Evolutionary conservation across 352 stramenopile genomes (phyloP).

Genomic region (Elongisporangium anandrum): DNA sequence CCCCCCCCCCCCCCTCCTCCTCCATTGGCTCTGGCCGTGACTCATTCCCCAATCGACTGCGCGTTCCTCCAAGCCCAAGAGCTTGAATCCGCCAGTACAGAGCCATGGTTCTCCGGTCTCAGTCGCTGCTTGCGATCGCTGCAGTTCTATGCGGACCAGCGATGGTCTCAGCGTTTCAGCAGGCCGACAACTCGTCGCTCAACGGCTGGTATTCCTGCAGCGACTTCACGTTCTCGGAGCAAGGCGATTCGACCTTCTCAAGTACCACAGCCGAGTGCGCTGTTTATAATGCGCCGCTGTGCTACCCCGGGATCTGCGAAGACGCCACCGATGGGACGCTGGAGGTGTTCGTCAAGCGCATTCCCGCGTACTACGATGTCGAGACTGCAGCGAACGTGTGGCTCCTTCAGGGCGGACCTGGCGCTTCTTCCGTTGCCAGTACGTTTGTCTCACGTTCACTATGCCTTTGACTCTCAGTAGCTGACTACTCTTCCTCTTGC

Average conservation of each 20-base stretch:
- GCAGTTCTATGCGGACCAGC: too few relatives aligned
- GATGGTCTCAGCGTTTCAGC: too few relatives aligned
- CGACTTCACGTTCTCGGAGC: slow-evolving; percentile 18
- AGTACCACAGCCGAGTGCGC: slow-evolving; percentile 28
- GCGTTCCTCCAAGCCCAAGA: too few relatives aligned
- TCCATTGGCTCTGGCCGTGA: too few relatives aligned
- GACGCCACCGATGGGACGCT: slow-evolving; percentile 11
- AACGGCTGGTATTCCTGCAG: slow-evolving; percentile 28
- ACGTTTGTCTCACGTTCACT: slow-evolving; percentile 3
- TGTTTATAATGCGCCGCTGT: slow-evolving; percentile 21
- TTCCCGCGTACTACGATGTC: slow-evolving; percentile 9
- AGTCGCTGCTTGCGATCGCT: too few relatives aligned
- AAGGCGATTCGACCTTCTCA: slow-evolving; percentile 9
- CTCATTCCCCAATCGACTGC: too few relatives aligned
- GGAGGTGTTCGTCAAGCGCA: slow-evolving; percentile 39
- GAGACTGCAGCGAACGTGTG: slow-evolving; percentile 27
- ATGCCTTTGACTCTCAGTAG: neutral
- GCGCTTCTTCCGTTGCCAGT: slow-evolving; percentile 29
- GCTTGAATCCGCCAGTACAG: too few relatives aligned
- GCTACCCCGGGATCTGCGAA: slow-evolving; percentile 22
- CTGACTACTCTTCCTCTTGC: neutral
- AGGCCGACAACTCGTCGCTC: too few relatives aligned
- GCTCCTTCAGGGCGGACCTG: slow-evolving; percentile 37
- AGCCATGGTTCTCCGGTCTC: too few relatives aligned
- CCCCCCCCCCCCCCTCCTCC: too few relatives aligned